Percentiles rank a stretch among this genome's conserved stretches.
Conservation (phyloP, 2,329 filamentous ascomycete genomes). For the Fusarium tupiense region DNA sequence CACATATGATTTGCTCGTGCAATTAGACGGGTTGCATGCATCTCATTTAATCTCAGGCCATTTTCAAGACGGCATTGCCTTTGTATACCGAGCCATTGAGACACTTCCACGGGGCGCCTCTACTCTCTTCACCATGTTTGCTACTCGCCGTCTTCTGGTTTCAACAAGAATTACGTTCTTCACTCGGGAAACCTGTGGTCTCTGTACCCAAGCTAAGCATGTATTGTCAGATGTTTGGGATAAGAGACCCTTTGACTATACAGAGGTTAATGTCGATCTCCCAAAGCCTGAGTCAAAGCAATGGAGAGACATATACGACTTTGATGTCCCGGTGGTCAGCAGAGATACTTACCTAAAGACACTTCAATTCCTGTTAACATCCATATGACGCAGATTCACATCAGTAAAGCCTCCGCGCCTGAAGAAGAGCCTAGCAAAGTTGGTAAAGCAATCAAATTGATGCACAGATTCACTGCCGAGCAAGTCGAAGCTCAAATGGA, state of each 20-base stretch:
- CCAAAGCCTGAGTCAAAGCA: conserved; percentile 68
- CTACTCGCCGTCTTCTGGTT: conserved; percentile 60
- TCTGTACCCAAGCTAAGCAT: conserved; percentile 74
- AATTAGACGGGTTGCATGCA: conserved; percentile 12
- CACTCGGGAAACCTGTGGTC: conserved; percentile 74
- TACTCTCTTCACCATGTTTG: conserved; percentile 55
- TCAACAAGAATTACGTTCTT: conserved; percentile 78
- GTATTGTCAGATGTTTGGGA: conserved; percentile 76
- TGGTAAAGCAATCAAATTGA: conserved; percentile 73
- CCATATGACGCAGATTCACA: conserved; percentile 61
- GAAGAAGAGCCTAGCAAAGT: conserved; percentile 65
- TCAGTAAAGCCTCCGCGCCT: conserved; percentile 65
- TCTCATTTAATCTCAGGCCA: conserved; percentile 25
- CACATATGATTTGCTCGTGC: background rate
- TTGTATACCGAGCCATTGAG: background rate
- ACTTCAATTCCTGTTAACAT: background rate
- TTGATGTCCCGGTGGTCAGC: conserved; percentile 82
- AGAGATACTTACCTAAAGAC: background rate
- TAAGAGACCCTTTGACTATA: conserved; percentile 71
- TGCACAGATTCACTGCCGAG: conserved; percentile 78
- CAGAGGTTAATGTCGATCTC: conserved; percentile 78
- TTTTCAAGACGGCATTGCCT: background rate
- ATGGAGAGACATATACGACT: conserved; percentile 81
- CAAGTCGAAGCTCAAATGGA: conserved; percentile 78
- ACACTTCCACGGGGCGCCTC: background rate